Evolutionary conservation across 768 basidiomycete genomes (phyloP), one percentile per base, ranked within the genome.

Genomic region (Lactarius psammicola): DNA sequence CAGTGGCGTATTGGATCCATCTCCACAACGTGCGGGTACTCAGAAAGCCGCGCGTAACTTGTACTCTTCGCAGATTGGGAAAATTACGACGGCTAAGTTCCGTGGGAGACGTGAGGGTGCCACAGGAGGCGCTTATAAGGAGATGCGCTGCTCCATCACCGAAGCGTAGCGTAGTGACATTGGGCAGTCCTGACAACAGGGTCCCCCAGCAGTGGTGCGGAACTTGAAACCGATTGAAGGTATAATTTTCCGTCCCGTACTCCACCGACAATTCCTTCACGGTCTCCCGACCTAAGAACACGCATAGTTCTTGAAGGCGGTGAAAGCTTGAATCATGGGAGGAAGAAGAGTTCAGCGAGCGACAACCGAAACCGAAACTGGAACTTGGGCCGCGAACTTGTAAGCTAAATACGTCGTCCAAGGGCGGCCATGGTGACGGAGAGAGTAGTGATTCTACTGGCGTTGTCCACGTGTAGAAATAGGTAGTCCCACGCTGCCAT

Each of bases 81-180:
- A 62, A 31, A 31, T 17, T 4, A 10, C 38, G 20, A 55, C 60
- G 60, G 26, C 53, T 30, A 11, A 62, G 51, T 34, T n/a, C 38
- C 36, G 53, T 55, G 17, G 36, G 60, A 11, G 60, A 62, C 2
- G 34, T 8, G 20, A 40, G 11, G 10, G 18, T 62, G 36, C 60
- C 60, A 20, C 38, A 62, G 18, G 60, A 62, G 10, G 60, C 60
- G 60, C 60, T 55, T 36, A 62, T 31, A 42, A 62, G 60, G 28
- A 62, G 53, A 31, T 62, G 36, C 28, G 60, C 36, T 8, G 60
- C 60, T 26, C 60, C 60, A 20, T 54, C 36, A 3, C 60, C 60
- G 34, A 62, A 55, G 36, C 60, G 60, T 36, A 62, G 36, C 26
- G 51, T 55, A 1, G 49, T 53, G 18, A 62, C 20, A 18, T 55